Evolutionary conservation across 331 rosid genomes (phyloP).

Genomic region (Erythrophleum ivorense): DNA sequence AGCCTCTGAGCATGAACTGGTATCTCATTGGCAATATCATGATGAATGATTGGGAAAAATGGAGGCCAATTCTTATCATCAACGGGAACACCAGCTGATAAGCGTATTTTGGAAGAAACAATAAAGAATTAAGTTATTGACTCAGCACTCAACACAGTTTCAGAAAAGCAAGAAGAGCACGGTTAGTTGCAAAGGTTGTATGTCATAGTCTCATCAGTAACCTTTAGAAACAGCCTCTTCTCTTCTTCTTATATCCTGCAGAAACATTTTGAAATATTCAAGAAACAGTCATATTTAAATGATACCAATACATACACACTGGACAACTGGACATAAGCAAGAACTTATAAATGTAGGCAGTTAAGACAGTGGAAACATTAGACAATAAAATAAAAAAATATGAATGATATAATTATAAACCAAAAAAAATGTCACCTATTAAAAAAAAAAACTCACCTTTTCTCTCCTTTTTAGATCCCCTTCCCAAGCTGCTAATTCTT

Average conservation of each 20-base stretch:
- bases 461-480: conserved; percentile 87
- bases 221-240: conserved; percentile 86
- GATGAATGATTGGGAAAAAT: conserved; percentile 91
- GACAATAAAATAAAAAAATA: conserved; percentile 17
- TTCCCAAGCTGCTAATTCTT: conserved; percentile 92
- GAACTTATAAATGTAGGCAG: conserved; percentile 17
- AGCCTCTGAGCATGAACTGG: conserved; percentile 92
- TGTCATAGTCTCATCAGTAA: conserved; percentile 37
- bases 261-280: conserved; percentile 36
- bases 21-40: conserved; percentile 95
- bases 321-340: conserved; percentile 2
- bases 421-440: background rate
- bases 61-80: conserved; percentile 99
- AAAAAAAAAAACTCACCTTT: conserved; percentile 54
- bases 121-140: conserved; percentile 18
- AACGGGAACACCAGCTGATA: conserved; percentile 73
- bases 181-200: conserved; percentile 28
- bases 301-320: conserved; percentile 13
- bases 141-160: conserved; percentile 8
- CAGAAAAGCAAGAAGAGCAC: conserved; percentile 14
- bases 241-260: conserved; percentile 86
- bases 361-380: conserved; percentile 15
- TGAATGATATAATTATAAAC: conserved; percentile 32
- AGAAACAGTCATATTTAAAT: conserved; percentile 34
- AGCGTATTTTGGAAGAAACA: conserved; percentile 32